Conservation (phyloP, 2,329 filamentous ascomycete genomes). For the Exophiala calicioides region DNA sequence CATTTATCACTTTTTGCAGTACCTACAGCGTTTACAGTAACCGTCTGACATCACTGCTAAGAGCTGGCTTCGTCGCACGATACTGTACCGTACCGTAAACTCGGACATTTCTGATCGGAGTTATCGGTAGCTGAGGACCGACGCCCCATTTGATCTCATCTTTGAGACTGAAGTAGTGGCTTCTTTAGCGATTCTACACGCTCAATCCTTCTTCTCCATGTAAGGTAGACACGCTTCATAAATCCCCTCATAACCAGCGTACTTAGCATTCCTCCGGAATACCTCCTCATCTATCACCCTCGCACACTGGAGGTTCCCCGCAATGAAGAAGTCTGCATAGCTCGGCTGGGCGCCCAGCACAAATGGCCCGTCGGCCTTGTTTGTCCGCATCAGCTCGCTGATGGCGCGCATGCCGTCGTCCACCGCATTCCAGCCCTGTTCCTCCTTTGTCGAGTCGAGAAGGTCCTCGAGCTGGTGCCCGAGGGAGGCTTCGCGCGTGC, state of each 20-base stretch:
- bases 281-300: slow-evolving; percentile 37
- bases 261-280: slow-evolving; percentile 33
- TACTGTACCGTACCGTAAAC: too few relatives aligned
- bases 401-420: slow-evolving; percentile 34
- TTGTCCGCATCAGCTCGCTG: slow-evolving; percentile 38
- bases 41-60: too few relatives aligned
- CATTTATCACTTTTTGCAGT: too few relatives aligned
- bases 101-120: too few relatives aligned
- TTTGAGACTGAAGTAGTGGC: too few relatives aligned
- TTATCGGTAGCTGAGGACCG: too few relatives aligned
- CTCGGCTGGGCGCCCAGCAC: slow-evolving; percentile 41
- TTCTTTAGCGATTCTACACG: too few relatives aligned
- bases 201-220: slow-evolving; percentile 20
- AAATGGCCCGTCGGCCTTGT: slow-evolving; percentile 42
- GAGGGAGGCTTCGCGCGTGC: slow-evolving; percentile 40
- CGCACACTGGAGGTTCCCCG: slow-evolving; percentile 39
- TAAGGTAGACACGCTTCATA: slow-evolving; percentile 23
- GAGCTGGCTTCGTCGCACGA: too few relatives aligned
- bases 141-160: too few relatives aligned
- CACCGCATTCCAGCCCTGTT: slow-evolving; percentile 34
- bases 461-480: slow-evolving; percentile 41
- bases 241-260: slow-evolving; percentile 30
- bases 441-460: slow-evolving; percentile 34
- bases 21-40: too few relatives aligned
- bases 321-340: slow-evolving; percentile 45